These are phyloP conservation scores for Naganishia sp. DNA, from an alignment of 1,284 basidiomycete species.

Conservation along the genomic window DNA sequence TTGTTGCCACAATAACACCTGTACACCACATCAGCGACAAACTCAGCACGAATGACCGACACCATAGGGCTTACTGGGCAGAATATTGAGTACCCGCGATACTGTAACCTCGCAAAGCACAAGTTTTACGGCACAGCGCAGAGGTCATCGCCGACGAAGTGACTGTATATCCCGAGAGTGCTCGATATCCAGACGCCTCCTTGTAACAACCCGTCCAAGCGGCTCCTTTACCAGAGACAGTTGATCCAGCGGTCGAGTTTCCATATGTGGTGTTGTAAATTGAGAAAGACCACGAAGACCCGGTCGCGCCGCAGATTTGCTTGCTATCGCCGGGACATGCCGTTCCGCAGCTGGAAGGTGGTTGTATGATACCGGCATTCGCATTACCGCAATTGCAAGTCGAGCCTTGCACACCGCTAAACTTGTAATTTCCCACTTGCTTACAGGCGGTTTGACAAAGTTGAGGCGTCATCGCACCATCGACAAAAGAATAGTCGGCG, in stretches of 20 bases:
- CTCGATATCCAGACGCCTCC: slow-evolving; percentile 17
- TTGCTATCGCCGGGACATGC: slow-evolving; percentile 42
- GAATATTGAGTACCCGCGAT: slow-evolving; percentile 29
- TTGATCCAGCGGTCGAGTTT: slow-evolving; percentile 39
- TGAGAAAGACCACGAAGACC: not conserved
- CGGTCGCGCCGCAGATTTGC: slow-evolving; percentile 39
- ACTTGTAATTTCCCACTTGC: slow-evolving; percentile 8
- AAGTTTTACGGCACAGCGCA: slow-evolving; percentile 36
- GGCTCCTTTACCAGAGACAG: slow-evolving; percentile 6
- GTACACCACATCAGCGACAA: not conserved
- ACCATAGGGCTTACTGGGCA: slow-evolving; percentile 16
- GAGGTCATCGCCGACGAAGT: slow-evolving; percentile 35
- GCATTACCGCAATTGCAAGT: slow-evolving; percentile 38
- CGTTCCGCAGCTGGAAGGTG: slow-evolving; percentile 37
- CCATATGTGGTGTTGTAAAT: slow-evolving; percentile 25
- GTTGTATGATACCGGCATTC: slow-evolving; percentile 20
- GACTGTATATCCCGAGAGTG: slow-evolving; percentile 21
- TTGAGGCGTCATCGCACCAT: slow-evolving; percentile 36
- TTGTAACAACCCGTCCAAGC: slow-evolving; percentile 31
- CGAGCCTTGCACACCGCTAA: slow-evolving; percentile 1
- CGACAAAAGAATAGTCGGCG: slow-evolving; percentile 33
- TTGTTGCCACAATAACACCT: slow-evolving; percentile 23
- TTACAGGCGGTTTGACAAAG: slow-evolving; percentile 35
- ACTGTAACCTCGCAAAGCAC: slow-evolving; percentile 37
- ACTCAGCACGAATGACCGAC: not conserved